Evolutionary conservation across 2,329 filamentous ascomycete species (phyloP).

Genomic region (Dactylellina parvicollis): DNA sequence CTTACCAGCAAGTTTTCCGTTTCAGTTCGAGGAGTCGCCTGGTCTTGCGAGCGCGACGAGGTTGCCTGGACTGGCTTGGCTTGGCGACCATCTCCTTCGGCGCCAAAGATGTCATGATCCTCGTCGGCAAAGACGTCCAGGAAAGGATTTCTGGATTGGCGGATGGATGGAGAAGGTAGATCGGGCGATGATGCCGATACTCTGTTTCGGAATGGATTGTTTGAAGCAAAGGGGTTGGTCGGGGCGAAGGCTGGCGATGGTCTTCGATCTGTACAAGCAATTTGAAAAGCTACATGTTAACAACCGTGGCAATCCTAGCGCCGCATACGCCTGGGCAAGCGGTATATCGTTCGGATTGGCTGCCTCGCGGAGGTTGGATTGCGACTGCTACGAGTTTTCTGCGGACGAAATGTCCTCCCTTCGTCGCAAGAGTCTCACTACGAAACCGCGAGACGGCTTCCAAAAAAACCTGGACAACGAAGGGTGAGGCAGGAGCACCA

Average conservation of each 20-base stretch:
- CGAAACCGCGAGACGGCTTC: constrained; percentile 16
- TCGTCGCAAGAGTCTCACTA: constrained; percentile 24
- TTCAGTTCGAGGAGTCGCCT: constrained; percentile 42
- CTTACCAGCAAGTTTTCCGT: constrained; percentile 47
- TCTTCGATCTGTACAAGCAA: constrained; percentile 56
- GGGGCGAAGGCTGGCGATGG: constrained; percentile 56
- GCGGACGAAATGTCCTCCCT: background rate
- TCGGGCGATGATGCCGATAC: constrained; percentile 56
- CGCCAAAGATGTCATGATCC: constrained; percentile 55
- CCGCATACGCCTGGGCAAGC: too few species aligned
- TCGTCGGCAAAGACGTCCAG: constrained; percentile 59
- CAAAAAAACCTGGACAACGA: background rate
- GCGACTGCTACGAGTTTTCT: constrained; percentile 16
- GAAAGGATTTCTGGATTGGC: constrained; percentile 58
- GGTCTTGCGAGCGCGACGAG: constrained; percentile 25
- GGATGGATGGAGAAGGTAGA: constrained; percentile 56
- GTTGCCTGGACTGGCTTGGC: constrained; percentile 18
- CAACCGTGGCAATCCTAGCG: constrained; percentile 34
- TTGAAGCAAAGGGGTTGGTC: constrained; percentile 57
- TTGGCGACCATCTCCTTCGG: constrained; percentile 35
- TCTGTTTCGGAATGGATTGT: constrained; percentile 59
- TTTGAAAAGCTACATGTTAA: constrained; percentile 22
- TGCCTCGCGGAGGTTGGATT: constrained; percentile 45
- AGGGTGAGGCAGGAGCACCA: background rate
- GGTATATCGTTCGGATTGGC: constrained; percentile 1